These are phyloP conservation scores for Emmonsiellopsis sp. DNA, from an alignment of 2,329 filamentous ascomycete genomes.

Conservation along the genomic window DNA sequence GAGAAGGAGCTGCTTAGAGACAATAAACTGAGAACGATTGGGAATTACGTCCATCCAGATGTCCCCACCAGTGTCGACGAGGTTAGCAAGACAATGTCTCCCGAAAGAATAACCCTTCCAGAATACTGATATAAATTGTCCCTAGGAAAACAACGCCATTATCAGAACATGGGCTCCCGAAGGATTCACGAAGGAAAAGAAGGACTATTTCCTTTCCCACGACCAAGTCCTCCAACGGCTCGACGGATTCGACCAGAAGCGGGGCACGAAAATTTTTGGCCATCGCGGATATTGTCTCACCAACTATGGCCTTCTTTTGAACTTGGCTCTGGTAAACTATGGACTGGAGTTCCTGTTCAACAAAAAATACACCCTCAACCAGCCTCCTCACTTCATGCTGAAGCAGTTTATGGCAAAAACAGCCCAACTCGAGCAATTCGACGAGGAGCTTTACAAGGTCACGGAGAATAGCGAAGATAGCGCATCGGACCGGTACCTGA, in stretches of 20 bases:
- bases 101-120: background rate
- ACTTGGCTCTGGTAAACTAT: slow-evolving; percentile 91
- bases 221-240: slow-evolving; percentile 85
- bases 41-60: slow-evolving; percentile 83
- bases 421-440: slow-evolving; percentile 91
- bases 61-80: slow-evolving; percentile 79
- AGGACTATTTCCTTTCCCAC: slow-evolving; percentile 66
- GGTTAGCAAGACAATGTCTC: slow-evolving; percentile 31
- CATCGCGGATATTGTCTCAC: slow-evolving; percentile 91
- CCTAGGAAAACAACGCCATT: slow-evolving; percentile 67
- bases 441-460: slow-evolving; percentile 97
- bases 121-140: background rate
- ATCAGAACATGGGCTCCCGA: slow-evolving; percentile 74
- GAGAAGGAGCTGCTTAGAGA: slow-evolving; percentile 68
- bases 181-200: slow-evolving; percentile 63
- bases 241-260: slow-evolving; percentile 86
- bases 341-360: slow-evolving; percentile 78
- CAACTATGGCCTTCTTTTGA: slow-evolving; percentile 81
- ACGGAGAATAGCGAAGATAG: slow-evolving; percentile 65
- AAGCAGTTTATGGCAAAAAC: slow-evolving; percentile 97
- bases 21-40: slow-evolving; percentile 73
- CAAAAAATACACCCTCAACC: slow-evolving; percentile 72
- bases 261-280: slow-evolving; percentile 87
- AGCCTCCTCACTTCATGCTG: slow-evolving; percentile 90
- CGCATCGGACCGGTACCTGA: slow-evolving; percentile 74